Evolutionary conservation across 1,139 yeast genomes (phyloP).

Genomic region (Wickerhamomyces sp.): DNA sequence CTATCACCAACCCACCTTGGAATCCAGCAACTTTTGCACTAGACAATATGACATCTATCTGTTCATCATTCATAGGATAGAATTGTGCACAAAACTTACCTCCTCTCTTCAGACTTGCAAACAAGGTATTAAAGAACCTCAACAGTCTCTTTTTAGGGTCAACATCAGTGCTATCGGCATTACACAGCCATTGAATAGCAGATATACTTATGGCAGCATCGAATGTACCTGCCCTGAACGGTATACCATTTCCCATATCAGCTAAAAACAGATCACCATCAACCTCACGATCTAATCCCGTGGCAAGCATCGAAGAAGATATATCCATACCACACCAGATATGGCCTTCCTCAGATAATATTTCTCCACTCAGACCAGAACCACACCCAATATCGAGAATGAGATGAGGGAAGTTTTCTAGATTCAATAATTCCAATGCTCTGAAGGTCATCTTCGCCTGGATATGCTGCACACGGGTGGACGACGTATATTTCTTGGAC

Average conservation of each 20-base stretch:
- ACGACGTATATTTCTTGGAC: constrained; percentile 82
- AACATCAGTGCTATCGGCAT: constrained; percentile 78
- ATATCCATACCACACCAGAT: constrained; percentile 97
- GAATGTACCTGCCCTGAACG: constrained; percentile 93
- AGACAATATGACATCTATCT: constrained; percentile 67
- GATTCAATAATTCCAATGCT: constrained; percentile 80
- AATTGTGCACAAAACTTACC: constrained; percentile 98
- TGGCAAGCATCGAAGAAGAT: constrained; percentile 92
- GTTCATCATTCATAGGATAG: constrained; percentile 87
- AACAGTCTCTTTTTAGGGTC: constrained; percentile 86
- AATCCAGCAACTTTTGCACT: constrained; percentile 96
- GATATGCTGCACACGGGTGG: constrained; percentile 95
- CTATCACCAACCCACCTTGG: constrained; percentile 92
- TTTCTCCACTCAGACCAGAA: constrained; percentile 93
- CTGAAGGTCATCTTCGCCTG: constrained; percentile 97
- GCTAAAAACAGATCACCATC: constrained; percentile 90
- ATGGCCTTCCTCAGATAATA: constrained; percentile 89
- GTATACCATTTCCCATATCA: constrained; percentile 93
- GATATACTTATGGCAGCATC: constrained; percentile 96
- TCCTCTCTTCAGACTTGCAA: constrained; percentile 83
- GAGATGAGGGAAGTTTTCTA: constrained; percentile 63
- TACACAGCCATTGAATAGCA: constrained; percentile 97
- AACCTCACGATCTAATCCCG: constrained; percentile 85
- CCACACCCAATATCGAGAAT: constrained; percentile 96
- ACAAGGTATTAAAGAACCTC: constrained; percentile 82